Evolutionary conservation across 768 basidiomycete genomes (phyloP).

Genomic region (Pulveroboletus sp.): DNA sequence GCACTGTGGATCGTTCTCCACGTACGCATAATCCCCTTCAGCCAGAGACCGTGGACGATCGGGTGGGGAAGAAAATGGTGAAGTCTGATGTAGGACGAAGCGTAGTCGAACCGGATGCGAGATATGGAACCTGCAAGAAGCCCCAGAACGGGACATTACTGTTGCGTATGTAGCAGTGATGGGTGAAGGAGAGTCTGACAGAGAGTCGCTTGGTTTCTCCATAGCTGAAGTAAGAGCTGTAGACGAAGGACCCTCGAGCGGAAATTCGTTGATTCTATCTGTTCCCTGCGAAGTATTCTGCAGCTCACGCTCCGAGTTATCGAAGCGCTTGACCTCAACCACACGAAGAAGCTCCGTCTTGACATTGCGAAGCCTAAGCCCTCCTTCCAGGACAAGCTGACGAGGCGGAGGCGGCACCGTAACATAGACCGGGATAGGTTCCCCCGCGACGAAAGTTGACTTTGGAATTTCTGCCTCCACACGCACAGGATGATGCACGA

Average conservation of each 20-base stretch:
- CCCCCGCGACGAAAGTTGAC: constrained; percentile 64
- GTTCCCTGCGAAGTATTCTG: constrained; percentile 25
- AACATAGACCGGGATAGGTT: constrained; percentile 74
- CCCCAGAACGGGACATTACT: constrained; percentile 80
- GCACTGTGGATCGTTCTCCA: constrained; percentile 60
- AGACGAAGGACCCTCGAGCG: constrained; percentile 32
- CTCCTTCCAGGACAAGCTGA: constrained; percentile 62
- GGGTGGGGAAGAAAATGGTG: constrained; percentile 45
- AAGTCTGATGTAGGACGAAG: constrained; percentile 71
- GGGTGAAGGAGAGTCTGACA: constrained; percentile 36
- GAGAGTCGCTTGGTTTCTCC: constrained; percentile 34
- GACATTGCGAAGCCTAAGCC: constrained; percentile 74
- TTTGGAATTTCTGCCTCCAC: constrained; percentile 70
- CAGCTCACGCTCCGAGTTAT: constrained; percentile 29
- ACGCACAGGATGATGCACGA: constrained; percentile 56
- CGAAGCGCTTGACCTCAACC: constrained; percentile 51
- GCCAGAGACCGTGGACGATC: constrained; percentile 42
- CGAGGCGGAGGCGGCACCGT: constrained; percentile 72
- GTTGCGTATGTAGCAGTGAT: constrained; percentile 44
- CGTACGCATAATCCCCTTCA: constrained; percentile 39
- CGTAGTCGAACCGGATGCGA: constrained; percentile 68
- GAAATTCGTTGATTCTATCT: constrained; percentile 12
- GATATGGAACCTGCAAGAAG: constrained; percentile 86
- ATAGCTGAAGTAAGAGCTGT: constrained; percentile 15
- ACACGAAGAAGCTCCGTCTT: constrained; percentile 72